A percentile compares a stretch with the other conserved stretches of the same genome.
Evolutionary conservation across 192 early-diverging fungal genomes (phyloP).

Genomic region (Geosiphon pyriformis): DNA sequence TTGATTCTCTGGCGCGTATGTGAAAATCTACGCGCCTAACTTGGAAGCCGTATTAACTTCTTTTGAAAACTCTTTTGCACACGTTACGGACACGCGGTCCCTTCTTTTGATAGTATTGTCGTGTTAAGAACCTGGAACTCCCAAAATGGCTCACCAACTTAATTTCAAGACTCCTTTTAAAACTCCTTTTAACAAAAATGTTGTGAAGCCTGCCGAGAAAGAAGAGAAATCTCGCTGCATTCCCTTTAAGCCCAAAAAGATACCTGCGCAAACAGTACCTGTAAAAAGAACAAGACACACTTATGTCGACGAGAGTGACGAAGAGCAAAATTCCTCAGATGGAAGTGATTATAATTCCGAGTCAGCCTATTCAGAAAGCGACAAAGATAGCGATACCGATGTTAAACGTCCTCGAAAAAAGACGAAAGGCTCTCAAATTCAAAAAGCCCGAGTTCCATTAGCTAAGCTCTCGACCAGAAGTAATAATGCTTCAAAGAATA

Average conservation of each 20-base stretch:
- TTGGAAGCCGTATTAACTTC: too few relatives aligned
- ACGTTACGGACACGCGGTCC: too few relatives aligned
- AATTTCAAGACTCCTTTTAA: slow-evolving; percentile 5
- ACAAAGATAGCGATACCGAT: background rate
- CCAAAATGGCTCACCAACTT: too few relatives aligned
- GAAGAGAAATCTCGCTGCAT: background rate
- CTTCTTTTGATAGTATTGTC: too few relatives aligned
- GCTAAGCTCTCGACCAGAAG: background rate
- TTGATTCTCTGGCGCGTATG: too few relatives aligned
- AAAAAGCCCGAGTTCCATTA: background rate
- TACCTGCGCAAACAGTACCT: background rate
- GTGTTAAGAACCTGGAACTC: too few relatives aligned
- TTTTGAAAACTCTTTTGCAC: too few relatives aligned
- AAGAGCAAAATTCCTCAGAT: background rate
- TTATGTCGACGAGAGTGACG: background rate
- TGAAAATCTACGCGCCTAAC: too few relatives aligned
- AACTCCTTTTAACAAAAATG: background rate
- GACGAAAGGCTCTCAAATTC: background rate
- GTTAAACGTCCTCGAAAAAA: background rate
- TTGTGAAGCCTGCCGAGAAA: background rate
- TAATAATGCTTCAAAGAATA: background rate
- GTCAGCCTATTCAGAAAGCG: background rate
- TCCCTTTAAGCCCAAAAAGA: background rate
- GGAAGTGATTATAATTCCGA: background rate
- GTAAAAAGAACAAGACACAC: background rate